These are phyloP conservation scores for Pneumocystis canis DNA, from an alignment of 1,139 yeast genomes.

Conservation along the genomic window DNA sequence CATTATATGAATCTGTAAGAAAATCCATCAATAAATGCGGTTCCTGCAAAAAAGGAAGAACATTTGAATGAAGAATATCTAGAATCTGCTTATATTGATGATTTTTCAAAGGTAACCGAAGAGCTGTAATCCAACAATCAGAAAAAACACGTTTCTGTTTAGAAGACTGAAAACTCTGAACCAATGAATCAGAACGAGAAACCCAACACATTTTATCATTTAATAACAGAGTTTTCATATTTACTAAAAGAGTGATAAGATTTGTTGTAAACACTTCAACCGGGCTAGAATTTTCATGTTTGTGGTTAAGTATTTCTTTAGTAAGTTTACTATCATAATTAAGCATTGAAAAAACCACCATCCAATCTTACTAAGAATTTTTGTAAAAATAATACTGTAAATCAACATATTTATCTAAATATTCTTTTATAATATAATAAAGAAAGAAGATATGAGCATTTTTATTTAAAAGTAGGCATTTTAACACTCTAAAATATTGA, in stretches of 20 bases:
- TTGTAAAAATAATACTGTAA: constrained; percentile 21
- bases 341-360: constrained; percentile 2
- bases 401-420: constrained; percentile 33
- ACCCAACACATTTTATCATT: constrained; percentile 11
- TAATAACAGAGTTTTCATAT: constrained; percentile 9
- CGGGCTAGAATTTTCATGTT: not conserved
- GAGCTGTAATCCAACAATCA: constrained; percentile 44
- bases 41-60: constrained; percentile 65
- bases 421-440: constrained; percentile 44
- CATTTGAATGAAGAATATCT: constrained; percentile 60
- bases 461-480: constrained; percentile 25
- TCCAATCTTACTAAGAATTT: constrained; percentile 5
- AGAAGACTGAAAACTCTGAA: constrained; percentile 29
- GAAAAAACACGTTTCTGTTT: constrained; percentile 57
- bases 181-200: constrained; percentile 12
- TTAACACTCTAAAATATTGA: constrained; percentile 40
- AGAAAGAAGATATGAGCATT: constrained; percentile 33
- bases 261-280: constrained; percentile 9
- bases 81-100: constrained; percentile 57
- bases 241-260: constrained; percentile 9
- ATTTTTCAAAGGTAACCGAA: constrained; percentile 34
- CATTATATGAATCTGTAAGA: constrained; percentile 67
- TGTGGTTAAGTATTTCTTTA: constrained; percentile 2
- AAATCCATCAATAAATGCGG: constrained; percentile 87
- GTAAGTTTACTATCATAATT: constrained; percentile 2